Evolutionary conservation across 805 yeast genomes (phyloP), one percentile per base, ranked within the genome.

Genomic region (Sugiyamaella americana): DNA sequence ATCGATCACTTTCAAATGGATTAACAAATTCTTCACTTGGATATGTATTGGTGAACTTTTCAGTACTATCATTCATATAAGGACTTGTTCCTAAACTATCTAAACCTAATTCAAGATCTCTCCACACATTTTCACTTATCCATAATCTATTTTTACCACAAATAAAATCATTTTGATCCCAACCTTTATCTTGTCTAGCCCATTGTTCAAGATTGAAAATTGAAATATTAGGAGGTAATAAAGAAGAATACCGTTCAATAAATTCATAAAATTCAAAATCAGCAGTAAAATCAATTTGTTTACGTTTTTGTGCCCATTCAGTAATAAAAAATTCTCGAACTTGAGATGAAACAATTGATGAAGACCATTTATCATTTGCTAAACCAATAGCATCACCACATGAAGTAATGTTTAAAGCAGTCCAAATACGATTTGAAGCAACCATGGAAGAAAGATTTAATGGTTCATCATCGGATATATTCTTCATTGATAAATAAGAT

Each of bases 181-280:
- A 68, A 5, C 60, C 59, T 13, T 59, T 55, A 20, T 54, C 59
- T n/a, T 55, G 46, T 19, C 57, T 57, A 1, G 68, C 70, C 72
- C 72, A 68, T 3, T 56, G 56, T 16, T 52, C 60, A 10, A 62
- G 44, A n/a, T 53, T 50, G 46, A 58, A 57, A 16, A 57, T 56
- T 13, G 54, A 60, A 16, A 53, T 52, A 40, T 46, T 49, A 11
- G 59, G 56, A 2, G 68, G 67, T 5, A 68, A 52, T 2, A 66
- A 43, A 1, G 62, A 41, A 1, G 64, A 51, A 46, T 65, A 68
- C 22, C 60, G 54, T 26, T 57, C 61, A 26, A 65, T 44, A 39
- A 68, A 69, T 50, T 68, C 73, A 29, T 59, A 61, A 16, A 57
- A 51, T 10, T 61, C 71, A 50, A 65, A 69, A 45, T 68, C 73